A percentile compares a stretch with the other conserved stretches of the same genome.
These are phyloP conservation scores for Lichenothelia convexa DNA, from an alignment of 495 filamentous ascomycete genomes.

Conservation along the genomic window DNA sequence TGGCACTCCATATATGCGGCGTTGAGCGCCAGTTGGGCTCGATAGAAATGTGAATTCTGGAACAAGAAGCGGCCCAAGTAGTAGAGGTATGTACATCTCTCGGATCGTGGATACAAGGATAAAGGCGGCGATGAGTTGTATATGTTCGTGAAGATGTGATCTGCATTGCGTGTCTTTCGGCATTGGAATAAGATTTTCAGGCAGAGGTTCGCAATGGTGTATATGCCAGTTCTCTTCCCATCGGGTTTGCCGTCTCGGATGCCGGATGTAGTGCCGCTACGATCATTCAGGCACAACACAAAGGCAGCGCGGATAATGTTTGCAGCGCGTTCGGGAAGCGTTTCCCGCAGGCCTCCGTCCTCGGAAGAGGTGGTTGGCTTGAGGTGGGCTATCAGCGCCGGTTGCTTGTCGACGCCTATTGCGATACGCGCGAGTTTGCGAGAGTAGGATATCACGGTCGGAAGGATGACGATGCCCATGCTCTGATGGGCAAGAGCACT, in stretches of 20 bases:
- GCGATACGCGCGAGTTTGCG: slow-evolving; percentile 59
- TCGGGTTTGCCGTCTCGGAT: slow-evolving; percentile 39
- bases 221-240: slow-evolving; percentile 74
- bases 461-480: slow-evolving; percentile 59
- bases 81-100: slow-evolving; percentile 82
- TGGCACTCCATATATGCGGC: slow-evolving; percentile 63
- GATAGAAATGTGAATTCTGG: slow-evolving; percentile 59
- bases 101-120: slow-evolving; percentile 61
- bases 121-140: slow-evolving; percentile 64
- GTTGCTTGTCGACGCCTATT: slow-evolving; percentile 58
- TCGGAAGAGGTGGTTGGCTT: slow-evolving; percentile 28
- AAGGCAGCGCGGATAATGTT: slow-evolving; percentile 82
- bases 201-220: slow-evolving; percentile 77
- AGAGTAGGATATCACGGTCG: slow-evolving; percentile 59
- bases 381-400: slow-evolving; percentile 45
- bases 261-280: slow-evolving; percentile 38
- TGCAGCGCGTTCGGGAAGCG: slow-evolving; percentile 65
- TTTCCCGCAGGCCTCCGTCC: slow-evolving; percentile 42
- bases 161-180: slow-evolving; percentile 44
- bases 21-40: slow-evolving; percentile 54
- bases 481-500: slow-evolving; percentile 62
- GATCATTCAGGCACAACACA: slow-evolving; percentile 74
- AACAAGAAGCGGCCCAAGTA: slow-evolving; percentile 85
- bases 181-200: slow-evolving; percentile 75
- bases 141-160: slow-evolving; percentile 81